Percentiles rank a stretch among this genome's conserved stretches.
Evolutionary conservation across 768 basidiomycete species (phyloP).

Genomic region (Tephrocybe sp.): DNA sequence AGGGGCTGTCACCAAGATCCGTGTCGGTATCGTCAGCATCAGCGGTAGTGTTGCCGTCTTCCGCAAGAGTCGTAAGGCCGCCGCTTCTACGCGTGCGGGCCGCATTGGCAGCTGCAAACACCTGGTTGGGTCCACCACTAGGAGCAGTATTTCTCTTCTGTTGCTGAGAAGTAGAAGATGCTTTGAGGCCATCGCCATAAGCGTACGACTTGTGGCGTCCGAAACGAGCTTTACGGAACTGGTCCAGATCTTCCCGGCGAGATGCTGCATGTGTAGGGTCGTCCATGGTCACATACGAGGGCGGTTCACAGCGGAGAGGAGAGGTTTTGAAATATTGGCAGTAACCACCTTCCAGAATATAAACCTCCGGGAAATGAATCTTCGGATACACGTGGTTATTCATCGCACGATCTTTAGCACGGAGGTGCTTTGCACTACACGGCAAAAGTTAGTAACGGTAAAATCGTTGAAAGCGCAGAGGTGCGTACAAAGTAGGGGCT

Average conservation of each 20-base stretch:
- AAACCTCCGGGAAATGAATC: constrained; percentile 95
- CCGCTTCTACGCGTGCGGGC: constrained; percentile 64
- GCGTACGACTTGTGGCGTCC: constrained; percentile 90
- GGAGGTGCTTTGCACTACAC: constrained; percentile 86
- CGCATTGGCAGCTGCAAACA: constrained; percentile 71
- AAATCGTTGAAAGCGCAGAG: not conserved
- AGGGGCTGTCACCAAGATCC: constrained; percentile 85
- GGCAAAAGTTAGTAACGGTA: not conserved
- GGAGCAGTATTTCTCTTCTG: constrained; percentile 72
- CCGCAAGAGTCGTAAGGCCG: constrained; percentile 60
- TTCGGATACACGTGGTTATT: constrained; percentile 90
- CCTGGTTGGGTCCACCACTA: constrained; percentile 43
- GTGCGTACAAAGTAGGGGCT: constrained; percentile 91
- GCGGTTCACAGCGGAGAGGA: constrained; percentile 72
- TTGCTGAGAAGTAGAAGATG: constrained; percentile 35
- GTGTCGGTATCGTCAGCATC: constrained; percentile 76
- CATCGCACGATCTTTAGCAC: constrained; percentile 84
- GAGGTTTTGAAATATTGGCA: constrained; percentile 79
- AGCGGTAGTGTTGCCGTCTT: constrained; percentile 60
- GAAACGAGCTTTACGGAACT: constrained; percentile 88
- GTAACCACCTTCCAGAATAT: constrained; percentile 96
- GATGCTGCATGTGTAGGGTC: constrained; percentile 82
- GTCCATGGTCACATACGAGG: constrained; percentile 91
- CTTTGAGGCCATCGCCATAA: constrained; percentile 74
- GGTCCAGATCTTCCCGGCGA: constrained; percentile 84